Conservation (phyloP, 805 yeast species). For the Kazachstania viticola region DNA sequence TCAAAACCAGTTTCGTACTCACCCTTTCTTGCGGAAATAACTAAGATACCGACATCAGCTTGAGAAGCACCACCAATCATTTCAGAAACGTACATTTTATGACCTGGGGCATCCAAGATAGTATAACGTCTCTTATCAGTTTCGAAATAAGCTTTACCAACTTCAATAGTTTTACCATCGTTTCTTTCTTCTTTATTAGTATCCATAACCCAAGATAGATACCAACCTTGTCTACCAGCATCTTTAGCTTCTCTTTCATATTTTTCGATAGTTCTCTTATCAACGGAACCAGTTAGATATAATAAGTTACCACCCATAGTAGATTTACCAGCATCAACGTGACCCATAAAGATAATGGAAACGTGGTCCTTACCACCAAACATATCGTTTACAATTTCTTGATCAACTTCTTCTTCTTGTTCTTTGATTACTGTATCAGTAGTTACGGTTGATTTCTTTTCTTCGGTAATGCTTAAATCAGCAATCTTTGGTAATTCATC, state of each 20-base stretch:
- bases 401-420: conserved; percentile 75
- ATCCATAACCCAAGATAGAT: conserved; percentile 98
- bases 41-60: conserved; percentile 96
- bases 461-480: conserved; percentile 21
- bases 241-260: conserved; percentile 98
- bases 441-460: conserved; percentile 9
- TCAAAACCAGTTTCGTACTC: conserved; percentile 99
- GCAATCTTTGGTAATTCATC: conserved; percentile 23
- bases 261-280: conserved; percentile 95
- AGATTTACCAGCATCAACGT: conserved; percentile 98
- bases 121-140: conserved; percentile 97
- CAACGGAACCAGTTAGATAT: conserved; percentile 91
- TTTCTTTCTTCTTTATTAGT: conserved; percentile 97
- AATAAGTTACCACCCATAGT: conserved; percentile 98
- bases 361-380: conserved; percentile 97
- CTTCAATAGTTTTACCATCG: conserved; percentile 98
- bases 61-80: conserved; percentile 99
- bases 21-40: conserved; percentile 96
- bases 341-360: conserved; percentile 97
- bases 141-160: conserved; percentile 95
- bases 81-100: conserved; percentile 95
- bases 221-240: conserved; percentile 99
- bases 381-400: conserved; percentile 80
- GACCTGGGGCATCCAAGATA: conserved; percentile 98
- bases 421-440: conserved; percentile 50